Evolutionary conservation across 225 moss, liverwort and hornwort genomes (phyloP), one percentile per base, ranked within the genome.

Genomic region (Neckera pumila): DNA sequence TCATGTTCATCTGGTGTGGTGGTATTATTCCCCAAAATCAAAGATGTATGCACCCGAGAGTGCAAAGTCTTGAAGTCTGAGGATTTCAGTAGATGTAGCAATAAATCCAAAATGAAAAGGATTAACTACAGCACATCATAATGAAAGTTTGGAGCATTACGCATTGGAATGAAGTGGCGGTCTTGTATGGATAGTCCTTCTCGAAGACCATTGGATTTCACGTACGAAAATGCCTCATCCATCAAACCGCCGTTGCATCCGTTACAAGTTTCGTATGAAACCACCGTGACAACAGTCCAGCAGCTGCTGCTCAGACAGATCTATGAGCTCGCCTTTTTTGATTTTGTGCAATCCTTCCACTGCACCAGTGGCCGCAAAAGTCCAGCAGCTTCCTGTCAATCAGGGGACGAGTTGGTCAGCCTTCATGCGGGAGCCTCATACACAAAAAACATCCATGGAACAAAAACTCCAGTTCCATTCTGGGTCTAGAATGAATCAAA

Each of bases 201-300:
- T 2, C 61, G 14, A 80, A 80, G 12, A 18, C 80, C 80, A 5
- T 80, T 80, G 61, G 19, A 19, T 20, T 80, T 42, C 2, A 80
- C 2, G 17, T 80, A 80, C 9, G 18, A 14, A 2, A 5, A 80
- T 12, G 80, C 80, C 22, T 80, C 4, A 2, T 0, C 0, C 60
- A 80, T 60, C 1, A 2, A 2, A 8, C 80, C 80, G 18, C 80
- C 60, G 2, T 20, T 17, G 80, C 80, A 80, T 42, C 80, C 80
- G 0, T 1, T 17, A 8, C 80, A 80, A n/a, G n/a, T n/a, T n/a
- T n/a, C n/a, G n/a, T 18, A 10, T 0, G 12, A 0, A 0, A 20
- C 14, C 1, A 21, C 31, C 61, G 2, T 1, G 2, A 14, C 80
- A 80, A 20, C 80, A 80, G 31, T 80, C 61, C 12, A 43, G 31